Evolutionary conservation across 306 rosid genomes (phyloP).

Genomic region (Luffa acutangula): DNA sequence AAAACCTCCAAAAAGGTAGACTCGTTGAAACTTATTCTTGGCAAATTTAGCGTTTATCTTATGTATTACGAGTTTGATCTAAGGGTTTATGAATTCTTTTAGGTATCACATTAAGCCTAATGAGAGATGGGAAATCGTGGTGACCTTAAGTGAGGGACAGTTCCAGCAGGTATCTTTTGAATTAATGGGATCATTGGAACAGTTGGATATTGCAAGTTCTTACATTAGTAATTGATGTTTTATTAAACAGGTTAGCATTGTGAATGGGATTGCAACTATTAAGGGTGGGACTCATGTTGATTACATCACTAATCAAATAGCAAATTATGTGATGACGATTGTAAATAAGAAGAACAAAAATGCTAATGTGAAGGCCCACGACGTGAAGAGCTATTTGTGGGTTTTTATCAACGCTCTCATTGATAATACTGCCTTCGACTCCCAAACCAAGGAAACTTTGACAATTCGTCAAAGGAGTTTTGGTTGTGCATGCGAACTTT

Average conservation of each 20-base stretch:
- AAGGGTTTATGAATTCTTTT: neutral
- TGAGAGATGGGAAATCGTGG: conserved; percentile 91
- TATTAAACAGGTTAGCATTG: conserved; percentile 71
- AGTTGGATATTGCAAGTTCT: neutral
- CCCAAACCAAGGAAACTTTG: conserved; percentile 87
- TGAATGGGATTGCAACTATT: conserved; percentile 65
- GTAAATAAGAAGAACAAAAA: conserved; percentile 85
- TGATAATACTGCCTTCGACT: conserved; percentile 94
- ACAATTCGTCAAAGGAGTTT: conserved; percentile 73
- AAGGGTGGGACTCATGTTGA: conserved; percentile 97
- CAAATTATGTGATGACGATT: conserved; percentile 54
- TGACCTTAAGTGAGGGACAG: conserved; percentile 77
- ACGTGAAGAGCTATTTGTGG: conserved; percentile 83
- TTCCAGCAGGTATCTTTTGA: conserved; percentile 67
- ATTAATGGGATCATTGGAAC: neutral
- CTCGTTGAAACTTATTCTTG: neutral
- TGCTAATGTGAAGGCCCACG: conserved; percentile 79
- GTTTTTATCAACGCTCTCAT: conserved; percentile 84
- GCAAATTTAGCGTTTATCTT: neutral
- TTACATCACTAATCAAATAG: conserved; percentile 62
- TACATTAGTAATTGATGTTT: neutral
- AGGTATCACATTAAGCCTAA: conserved; percentile 59
- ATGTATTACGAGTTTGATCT: neutral
- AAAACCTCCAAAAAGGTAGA: conserved; percentile 54
- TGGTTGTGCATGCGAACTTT: conserved; percentile 76